phyloP scores from a whole-genome alignment of 306 rosid species.

The Neltuma alba region DNA sequence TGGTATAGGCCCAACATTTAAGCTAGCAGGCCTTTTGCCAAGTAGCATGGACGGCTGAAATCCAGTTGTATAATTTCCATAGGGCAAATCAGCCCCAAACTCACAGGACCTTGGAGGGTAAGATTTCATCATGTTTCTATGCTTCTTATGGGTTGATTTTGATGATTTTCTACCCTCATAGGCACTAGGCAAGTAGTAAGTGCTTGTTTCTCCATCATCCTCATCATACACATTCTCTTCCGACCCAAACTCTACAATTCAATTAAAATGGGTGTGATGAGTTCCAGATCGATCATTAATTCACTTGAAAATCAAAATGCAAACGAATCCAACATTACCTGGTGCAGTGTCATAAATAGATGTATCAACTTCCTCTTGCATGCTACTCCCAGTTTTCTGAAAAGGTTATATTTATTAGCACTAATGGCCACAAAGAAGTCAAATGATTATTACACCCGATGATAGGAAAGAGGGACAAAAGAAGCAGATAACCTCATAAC shows the following conservation, averaged over 20 bases:
- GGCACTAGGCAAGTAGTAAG: constrained; percentile 62
- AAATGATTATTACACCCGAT: background rate
- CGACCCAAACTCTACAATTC: constrained; percentile 54
- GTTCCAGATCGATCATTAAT: constrained; percentile 32
- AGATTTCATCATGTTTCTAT: constrained; percentile 52
- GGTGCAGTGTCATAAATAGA: constrained; percentile 70
- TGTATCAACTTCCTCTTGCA: constrained; percentile 92
- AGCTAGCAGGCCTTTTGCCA: constrained; percentile 80
- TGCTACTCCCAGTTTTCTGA: constrained; percentile 75
- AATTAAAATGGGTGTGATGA: constrained; percentile 25
- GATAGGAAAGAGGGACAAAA: background rate
- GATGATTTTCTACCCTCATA: constrained; percentile 65
- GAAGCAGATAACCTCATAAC: background rate
- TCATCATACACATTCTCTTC: constrained; percentile 75
- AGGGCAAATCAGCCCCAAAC: constrained; percentile 69
- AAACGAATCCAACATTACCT: constrained; percentile 53
- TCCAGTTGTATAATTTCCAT: constrained; percentile 58
- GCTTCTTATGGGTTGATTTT: constrained; percentile 63
- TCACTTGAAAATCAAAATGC: constrained; percentile 36
- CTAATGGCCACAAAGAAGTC: background rate
- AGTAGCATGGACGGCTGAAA: constrained; percentile 58
- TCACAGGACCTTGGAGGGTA: constrained; percentile 61
- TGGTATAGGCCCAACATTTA: constrained; percentile 76
- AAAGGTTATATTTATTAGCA: constrained; percentile 35
- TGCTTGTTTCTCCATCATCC: constrained; percentile 81